Evolutionary conservation across 352 stramenopile species (phyloP).

Genomic region (Pythium dissimile): DNA sequence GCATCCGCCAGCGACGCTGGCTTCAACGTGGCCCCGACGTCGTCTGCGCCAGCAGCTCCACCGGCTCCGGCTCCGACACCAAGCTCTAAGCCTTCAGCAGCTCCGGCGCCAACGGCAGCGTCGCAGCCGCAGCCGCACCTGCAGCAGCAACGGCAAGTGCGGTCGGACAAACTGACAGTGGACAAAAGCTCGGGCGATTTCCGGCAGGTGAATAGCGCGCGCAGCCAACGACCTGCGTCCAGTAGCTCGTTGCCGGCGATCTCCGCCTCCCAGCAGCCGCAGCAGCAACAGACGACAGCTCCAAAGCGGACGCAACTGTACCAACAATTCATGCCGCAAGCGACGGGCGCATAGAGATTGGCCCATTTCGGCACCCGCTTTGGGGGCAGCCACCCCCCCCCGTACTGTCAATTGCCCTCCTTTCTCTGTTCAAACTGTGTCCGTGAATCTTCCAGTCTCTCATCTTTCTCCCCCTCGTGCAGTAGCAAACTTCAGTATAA

Average conservation of each 20-base stretch:
- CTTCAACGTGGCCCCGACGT: neutral
- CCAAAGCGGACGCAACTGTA: slow-evolving; percentile 16
- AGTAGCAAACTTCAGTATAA: neutral
- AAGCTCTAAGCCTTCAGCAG: neutral
- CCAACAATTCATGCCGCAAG: slow-evolving; percentile 20
- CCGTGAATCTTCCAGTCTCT: too few species aligned
- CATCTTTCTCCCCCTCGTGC: too few species aligned
- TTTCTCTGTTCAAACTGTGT: too few species aligned
- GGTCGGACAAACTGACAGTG: slow-evolving; percentile 6
- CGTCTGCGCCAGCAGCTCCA: neutral
- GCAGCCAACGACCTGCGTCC: too few species aligned
- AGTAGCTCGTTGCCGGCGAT: too few species aligned
- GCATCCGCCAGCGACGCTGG: slow-evolving; percentile 8
- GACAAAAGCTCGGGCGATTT: slow-evolving; percentile 11
- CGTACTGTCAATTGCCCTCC: too few species aligned
- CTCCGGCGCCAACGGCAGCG: neutral
- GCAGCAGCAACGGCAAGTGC: slow-evolving; percentile 6
- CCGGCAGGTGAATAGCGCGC: slow-evolving; percentile 1
- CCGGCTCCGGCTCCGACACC: neutral
- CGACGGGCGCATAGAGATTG: neutral
- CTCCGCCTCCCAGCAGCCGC: too few species aligned
- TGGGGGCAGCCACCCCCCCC: too few species aligned
- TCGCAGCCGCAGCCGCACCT: neutral
- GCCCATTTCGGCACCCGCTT: too few species aligned
- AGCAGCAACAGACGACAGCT: neutral